Evolutionary conservation across 495 filamentous ascomycete genomes (phyloP).

Genomic region (Aspergillus leporis): DNA sequence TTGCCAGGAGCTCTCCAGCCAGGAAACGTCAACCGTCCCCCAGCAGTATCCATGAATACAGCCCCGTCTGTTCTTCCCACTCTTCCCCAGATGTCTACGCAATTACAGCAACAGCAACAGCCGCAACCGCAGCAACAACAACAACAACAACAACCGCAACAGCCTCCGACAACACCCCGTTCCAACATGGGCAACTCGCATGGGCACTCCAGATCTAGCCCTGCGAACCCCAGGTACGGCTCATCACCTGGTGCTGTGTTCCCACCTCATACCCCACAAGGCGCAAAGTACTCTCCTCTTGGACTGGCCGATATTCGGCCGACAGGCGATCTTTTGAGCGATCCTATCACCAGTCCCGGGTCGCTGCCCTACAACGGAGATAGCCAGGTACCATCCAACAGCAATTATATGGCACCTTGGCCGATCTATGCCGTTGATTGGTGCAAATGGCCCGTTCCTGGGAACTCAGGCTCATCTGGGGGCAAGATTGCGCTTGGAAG

Average conservation of each 20-base stretch:
- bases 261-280: constrained; percentile 66
- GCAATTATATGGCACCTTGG: constrained; percentile 95
- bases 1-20: constrained; percentile 76
- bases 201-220: constrained; percentile 81
- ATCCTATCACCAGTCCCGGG: constrained; percentile 51
- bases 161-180: constrained; percentile 67
- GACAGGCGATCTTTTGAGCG: constrained; percentile 70
- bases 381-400: constrained; percentile 59
- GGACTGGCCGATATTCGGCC: constrained; percentile 89
- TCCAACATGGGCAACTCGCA: constrained; percentile 64
- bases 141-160: constrained; percentile 17
- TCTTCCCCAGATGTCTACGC: constrained; percentile 60
- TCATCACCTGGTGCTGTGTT: constrained; percentile 67
- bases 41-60: constrained; percentile 66
- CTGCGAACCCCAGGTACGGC: constrained; percentile 68
- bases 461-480: constrained; percentile 62
- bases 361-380: constrained; percentile 46
- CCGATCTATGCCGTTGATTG: constrained; percentile 95
- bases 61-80: constrained; percentile 70
- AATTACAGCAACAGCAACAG: constrained; percentile 21
- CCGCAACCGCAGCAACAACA: constrained; percentile 46
- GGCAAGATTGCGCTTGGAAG: constrained; percentile 95
- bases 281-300: constrained; percentile 79
- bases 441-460: constrained; percentile 95
- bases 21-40: constrained; percentile 60